These are phyloP conservation scores for Populus hybrid DNA, from an alignment of 441 rosid genomes.

Conservation along the genomic window DNA sequence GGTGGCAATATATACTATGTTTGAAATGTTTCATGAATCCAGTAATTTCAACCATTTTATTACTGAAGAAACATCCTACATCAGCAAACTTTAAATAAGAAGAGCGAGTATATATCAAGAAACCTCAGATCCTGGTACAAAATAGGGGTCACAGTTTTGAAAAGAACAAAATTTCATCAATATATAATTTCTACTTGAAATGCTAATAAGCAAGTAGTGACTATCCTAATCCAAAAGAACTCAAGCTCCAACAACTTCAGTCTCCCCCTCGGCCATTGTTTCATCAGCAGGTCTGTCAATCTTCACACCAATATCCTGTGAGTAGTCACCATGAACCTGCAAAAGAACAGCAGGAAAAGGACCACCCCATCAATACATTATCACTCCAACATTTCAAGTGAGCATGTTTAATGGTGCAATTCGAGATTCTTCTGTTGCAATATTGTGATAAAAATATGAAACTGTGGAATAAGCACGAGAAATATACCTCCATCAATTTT, in stretches of 20 bases:
- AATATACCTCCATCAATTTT: conserved; percentile 62
- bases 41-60: not conserved
- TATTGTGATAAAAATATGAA: not conserved
- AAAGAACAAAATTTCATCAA: not conserved
- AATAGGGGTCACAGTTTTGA: not conserved
- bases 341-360: not conserved
- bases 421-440: not conserved
- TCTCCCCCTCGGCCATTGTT: conserved; percentile 35
- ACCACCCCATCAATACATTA: not conserved
- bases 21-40: no score
- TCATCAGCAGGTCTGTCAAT: conserved; percentile 78
- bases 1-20: no score
- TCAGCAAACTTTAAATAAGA: no score
- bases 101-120: not conserved
- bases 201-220: not conserved
- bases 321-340: conserved; percentile 77
- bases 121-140: not conserved
- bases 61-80: not conserved
- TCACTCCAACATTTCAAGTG: not conserved
- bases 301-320: conserved; percentile 79
- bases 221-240: not conserved
- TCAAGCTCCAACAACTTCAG: conserved; percentile 21
- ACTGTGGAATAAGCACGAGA: not conserved
- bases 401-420: not conserved
- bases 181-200: not conserved